Base-by-base conservation (phyloP, 1,139 yeast genomes). In the Geotrichum siamense region DNA sequence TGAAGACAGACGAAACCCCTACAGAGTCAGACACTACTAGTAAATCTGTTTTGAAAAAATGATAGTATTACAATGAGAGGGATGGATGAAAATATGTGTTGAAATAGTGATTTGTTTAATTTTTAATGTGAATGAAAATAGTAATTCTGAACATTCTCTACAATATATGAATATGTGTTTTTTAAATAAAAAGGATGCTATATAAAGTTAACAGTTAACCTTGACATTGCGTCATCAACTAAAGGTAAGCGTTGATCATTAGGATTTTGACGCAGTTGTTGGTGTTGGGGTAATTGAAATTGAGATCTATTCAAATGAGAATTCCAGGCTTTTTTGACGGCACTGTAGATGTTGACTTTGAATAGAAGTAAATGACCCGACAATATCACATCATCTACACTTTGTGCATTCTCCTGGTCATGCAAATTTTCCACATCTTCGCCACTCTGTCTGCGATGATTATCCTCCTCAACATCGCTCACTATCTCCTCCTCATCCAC, bases 1-100 rank as follows among this genome's bases (percentile, higher is more conserved):
- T 36, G 41, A 36, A 36, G 45, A 26, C 31, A 39, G 15, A 16
- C 23, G 27, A 23, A 23, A 23, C 26, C 10, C 9, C 26, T 8
- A 23, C 6, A 23, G n/a, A n/a, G n/a, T n/a, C n/a, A n/a, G n/a
- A n/a, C n/a, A 28, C 5, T 6, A 28, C 15, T 28, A 28, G 8
- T n/a, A n/a, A n/a, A n/a, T n/a, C n/a, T n/a, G n/a, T n/a, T n/a
- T n/a, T n/a, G n/a, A n/a, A n/a, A n/a, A n/a, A n/a, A n/a, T n/a
- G n/a, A n/a, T n/a, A n/a, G n/a, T n/a, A n/a, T n/a, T n/a, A n/a
- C n/a, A n/a, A n/a, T n/a, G n/a, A n/a, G n/a, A n/a, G n/a, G n/a
- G n/a, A n/a, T n/a, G n/a, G n/a, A n/a, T n/a, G n/a, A n/a, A n/a
- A n/a, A n/a, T n/a, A n/a, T n/a, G n/a, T n/a, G n/a, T n/a, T n/a